These are phyloP conservation scores for Hygrophoropsis aurantiaca DNA, from an alignment of 768 basidiomycete genomes.

Conservation along the genomic window DNA sequence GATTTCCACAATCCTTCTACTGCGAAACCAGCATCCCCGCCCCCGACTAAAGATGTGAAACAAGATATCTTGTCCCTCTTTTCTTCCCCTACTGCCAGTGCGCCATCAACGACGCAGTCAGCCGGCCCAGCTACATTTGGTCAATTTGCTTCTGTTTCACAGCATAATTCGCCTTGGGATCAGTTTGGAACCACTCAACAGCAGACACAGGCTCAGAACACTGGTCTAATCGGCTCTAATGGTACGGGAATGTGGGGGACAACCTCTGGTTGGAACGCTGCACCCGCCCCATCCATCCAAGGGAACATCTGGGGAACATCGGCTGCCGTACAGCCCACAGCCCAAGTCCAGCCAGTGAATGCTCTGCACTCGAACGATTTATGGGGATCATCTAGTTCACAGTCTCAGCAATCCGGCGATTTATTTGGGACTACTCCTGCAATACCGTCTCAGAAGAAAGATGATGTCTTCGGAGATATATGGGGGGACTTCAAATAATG, in stretches of 20 bases:
- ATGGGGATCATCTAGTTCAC: conserved; percentile 47
- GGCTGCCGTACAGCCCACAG: conserved; percentile 19
- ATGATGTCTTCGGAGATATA: conserved; percentile 79
- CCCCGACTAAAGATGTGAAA: conserved; percentile 70
- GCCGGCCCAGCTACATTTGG: conserved; percentile 33
- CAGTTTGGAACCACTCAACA: conserved; percentile 21
- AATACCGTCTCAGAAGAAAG: conserved; percentile 52
- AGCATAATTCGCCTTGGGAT: conserved; percentile 25
- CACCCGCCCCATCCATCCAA: conserved; percentile 26
- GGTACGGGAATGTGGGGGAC: conserved; percentile 67
- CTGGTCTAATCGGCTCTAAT: conserved; percentile 53
- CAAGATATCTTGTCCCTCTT: conserved; percentile 86
- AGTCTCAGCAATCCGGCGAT: conserved; percentile 35
- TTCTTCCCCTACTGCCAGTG: conserved; percentile 40
- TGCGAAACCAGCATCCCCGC: conserved; percentile 24
- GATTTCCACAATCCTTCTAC: conserved; percentile 72
- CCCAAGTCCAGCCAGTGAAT: conserved; percentile 26
- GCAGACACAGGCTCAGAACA: conserved; percentile 28
- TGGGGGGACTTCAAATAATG: conserved; percentile 80
- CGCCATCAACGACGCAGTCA: conserved; percentile 22
- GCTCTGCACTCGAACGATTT: conserved; percentile 49
- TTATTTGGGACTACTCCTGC: conserved; percentile 29
- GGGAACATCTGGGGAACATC: conserved; percentile 35
- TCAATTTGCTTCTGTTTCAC: conserved; percentile 31
- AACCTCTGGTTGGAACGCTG: conserved; percentile 60